A percentile compares a stretch with the other conserved stretches of the same genome.
These are phyloP conservation scores for Hippophae rhamnoides DNA, from an alignment of 306 rosid genomes.

Conservation along the genomic window DNA sequence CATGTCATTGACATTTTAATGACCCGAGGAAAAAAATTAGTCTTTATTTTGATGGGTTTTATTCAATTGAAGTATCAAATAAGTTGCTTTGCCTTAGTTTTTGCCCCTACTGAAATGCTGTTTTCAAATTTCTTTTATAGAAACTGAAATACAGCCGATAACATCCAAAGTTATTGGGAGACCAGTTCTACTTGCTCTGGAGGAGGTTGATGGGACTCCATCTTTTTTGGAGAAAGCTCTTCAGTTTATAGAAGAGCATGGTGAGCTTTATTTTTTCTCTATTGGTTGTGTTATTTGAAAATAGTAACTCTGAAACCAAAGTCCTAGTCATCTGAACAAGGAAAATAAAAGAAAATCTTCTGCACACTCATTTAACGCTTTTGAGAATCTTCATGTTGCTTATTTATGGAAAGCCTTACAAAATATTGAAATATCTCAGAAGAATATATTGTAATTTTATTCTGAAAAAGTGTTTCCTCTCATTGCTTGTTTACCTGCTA, in stretches of 20 bases:
- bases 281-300: slow-evolving; percentile 1
- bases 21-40: not conserved
- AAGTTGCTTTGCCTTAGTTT: slow-evolving; percentile 13
- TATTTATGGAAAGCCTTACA: no score
- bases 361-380: no score
- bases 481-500: no score
- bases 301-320: no score
- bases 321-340: no score
- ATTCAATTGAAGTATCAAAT: not conserved
- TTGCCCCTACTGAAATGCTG: slow-evolving; percentile 13
- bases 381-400: no score
- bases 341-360: no score
- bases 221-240: slow-evolving; percentile 94
- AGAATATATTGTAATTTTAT: no score
- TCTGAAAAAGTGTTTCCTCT: no score
- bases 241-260: slow-evolving; percentile 64
- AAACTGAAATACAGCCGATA: slow-evolving; percentile 42
- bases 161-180: slow-evolving; percentile 67
- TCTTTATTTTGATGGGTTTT: slow-evolving; percentile 12
- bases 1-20: no score
- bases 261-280: slow-evolving; percentile 30
- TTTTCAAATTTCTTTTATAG: slow-evolving; percentile 35
- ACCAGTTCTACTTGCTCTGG: slow-evolving; percentile 87
- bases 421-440: no score
- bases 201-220: slow-evolving; percentile 91